phyloP scores from a whole-genome alignment of 306 rosid genomes.

The Argentina anserina region DNA sequence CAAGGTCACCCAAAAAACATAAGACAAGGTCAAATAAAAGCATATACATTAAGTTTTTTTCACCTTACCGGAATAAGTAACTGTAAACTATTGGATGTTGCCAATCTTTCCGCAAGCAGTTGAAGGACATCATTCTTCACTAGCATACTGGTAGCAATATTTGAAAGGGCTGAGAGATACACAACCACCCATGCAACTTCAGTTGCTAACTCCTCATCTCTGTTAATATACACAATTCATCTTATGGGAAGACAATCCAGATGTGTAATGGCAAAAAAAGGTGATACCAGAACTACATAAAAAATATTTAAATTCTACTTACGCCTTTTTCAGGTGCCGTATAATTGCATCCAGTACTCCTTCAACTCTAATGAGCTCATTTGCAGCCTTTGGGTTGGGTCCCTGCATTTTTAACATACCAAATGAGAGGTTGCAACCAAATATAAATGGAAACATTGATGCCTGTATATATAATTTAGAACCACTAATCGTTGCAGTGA shows the following conservation, averaged over 20 bases:
- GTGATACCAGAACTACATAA: conserved; percentile 11
- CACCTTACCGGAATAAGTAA: conserved; percentile 79
- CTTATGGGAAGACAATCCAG: not conserved
- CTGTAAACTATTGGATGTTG: conserved; percentile 71
- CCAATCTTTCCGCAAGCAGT: conserved; percentile 74
- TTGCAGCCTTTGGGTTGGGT: conserved; percentile 80
- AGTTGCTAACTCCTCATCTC: conserved; percentile 93
- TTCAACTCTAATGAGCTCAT: conserved; percentile 72
- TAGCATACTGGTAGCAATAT: conserved; percentile 63
- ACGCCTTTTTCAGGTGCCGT: conserved; percentile 88
- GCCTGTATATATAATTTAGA: not conserved
- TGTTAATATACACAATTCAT: conserved; percentile 24
- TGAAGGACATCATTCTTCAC: conserved; percentile 77
- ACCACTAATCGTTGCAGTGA: not conserved
- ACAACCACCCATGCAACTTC: conserved; percentile 97
- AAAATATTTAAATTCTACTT: conserved; percentile 30
- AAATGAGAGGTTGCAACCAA: conserved; percentile 16
- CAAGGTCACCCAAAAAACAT: too few species aligned
- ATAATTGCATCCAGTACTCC: conserved; percentile 77
- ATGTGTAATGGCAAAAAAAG: conserved; percentile 4
- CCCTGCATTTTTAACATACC: conserved; percentile 56
- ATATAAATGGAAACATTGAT: not conserved
- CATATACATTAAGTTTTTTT: not conserved
- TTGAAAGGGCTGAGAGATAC: conserved; percentile 91
- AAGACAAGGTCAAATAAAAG: conserved; percentile 11